Base-by-base conservation (phyloP, 108 stramenopile genomes). In the Nitzschia palea region DNA sequence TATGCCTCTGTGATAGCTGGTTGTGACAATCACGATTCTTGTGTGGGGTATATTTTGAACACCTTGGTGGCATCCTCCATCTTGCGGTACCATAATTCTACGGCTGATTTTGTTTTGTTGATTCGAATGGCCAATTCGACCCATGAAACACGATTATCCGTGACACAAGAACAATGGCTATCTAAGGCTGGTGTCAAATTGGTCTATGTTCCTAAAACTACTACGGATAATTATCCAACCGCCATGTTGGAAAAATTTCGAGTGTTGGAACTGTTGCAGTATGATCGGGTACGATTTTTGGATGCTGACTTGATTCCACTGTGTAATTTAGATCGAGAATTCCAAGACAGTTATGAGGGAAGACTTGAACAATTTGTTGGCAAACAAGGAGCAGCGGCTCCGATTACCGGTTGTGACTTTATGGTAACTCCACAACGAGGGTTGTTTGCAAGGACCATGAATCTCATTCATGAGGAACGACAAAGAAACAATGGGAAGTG, bases 231-330 rank as follows among this genome's bases (percentile, higher is more conserved):
- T 33, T 61, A 43, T 43, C 17, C 15, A 2, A 53, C 42, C 14
- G 23, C 58, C 6, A 68, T 65, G 51, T 40, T 76, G 61, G 78
- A 83, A 30, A 83, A 83, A 42, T 83, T 83, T 30, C 61, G 53
- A 20, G 44, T 73, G 2, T 36, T 79, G 33, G 43, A 65, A 20
- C 32, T 82, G 74, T 67, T 65, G n/a, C 64, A 81, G 51, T 88
- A 84, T 65, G 48, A 81, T 9, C 64, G 80, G 0, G 67, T 85
- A 0, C 55, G 80, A 31, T 82, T 83, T 50, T 22, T 88, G 25
- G 87, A 88, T 50, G 73, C 79, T 4, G 87, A 88, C 65, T 47
- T 82, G 17, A 55, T 83, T 14, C 81, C 85, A 9, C 42, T 80
- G 22, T 65, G 64, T 23, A 77, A 81, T 68, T 51, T 81, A 56